A percentile compares a stretch with the other conserved stretches of the same genome.
Conservation (phyloP, 2,329 filamentous ascomycete species). For the Fonsecaea pedrosoi region DNA sequence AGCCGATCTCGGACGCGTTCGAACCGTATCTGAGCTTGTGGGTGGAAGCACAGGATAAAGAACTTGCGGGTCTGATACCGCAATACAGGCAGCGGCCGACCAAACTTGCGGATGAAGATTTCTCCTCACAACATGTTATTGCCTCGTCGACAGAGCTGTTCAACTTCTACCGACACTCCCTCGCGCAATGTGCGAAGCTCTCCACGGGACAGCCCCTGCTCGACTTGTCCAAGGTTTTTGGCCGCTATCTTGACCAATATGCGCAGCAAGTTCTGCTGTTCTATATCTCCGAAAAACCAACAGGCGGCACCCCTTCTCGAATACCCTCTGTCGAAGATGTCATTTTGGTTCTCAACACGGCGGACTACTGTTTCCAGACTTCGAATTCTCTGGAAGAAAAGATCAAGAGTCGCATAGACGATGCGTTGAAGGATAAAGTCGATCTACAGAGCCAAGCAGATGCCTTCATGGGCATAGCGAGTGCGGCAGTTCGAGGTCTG, state of each 20-base stretch:
- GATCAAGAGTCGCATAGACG: constrained; percentile 87
- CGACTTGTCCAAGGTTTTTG: constrained; percentile 83
- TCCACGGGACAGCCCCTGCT: constrained; percentile 87
- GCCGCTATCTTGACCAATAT: constrained; percentile 94
- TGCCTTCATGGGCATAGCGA: constrained; percentile 92
- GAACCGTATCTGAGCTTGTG: constrained; percentile 96
- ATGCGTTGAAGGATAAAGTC: constrained; percentile 74
- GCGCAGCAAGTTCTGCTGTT: constrained; percentile 87
- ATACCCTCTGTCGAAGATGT: constrained; percentile 71
- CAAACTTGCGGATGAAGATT: constrained; percentile 84
- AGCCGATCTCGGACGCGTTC: constrained; percentile 93
- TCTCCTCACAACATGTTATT: constrained; percentile 86
- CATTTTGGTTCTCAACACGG: constrained; percentile 89
- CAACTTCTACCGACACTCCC: constrained; percentile 90
- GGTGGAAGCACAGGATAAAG: constrained; percentile 94
- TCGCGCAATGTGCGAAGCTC: constrained; percentile 94
- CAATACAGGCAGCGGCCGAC: constrained; percentile 85
- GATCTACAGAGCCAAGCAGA: constrained; percentile 94
- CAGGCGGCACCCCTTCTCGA: constrained; percentile 61
- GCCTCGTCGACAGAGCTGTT: constrained; percentile 95
- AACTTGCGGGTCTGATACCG: constrained; percentile 81
- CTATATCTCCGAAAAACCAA: constrained; percentile 67
- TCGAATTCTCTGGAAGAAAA: constrained; percentile 93
- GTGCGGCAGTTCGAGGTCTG: constrained; percentile 80
- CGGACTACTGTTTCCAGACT: constrained; percentile 95